Evolutionary conservation across 225 moss, liverwort and hornwort species (phyloP).

Genomic region (Sphagnum contortum): DNA sequence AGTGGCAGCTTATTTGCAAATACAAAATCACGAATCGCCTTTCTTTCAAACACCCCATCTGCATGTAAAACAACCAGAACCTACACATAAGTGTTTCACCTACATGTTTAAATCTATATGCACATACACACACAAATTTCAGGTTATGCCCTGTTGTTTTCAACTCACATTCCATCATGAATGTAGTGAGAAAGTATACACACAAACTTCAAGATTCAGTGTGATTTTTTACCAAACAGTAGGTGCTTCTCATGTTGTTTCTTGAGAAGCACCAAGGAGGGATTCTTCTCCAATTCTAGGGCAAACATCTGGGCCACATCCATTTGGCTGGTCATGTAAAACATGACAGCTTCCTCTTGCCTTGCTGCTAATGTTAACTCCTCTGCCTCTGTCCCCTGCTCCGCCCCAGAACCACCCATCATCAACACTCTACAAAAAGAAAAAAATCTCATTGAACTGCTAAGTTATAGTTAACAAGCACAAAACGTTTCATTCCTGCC

Average conservation of each 20-base stretch:
- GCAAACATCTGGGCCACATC: conserved; percentile 34
- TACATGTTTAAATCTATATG: no score
- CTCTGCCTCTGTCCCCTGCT: conserved; percentile 29
- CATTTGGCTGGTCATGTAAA: conserved; percentile 35
- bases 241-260: conserved; percentile 18
- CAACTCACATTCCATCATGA: no score
- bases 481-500: no score
- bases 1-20: conserved; percentile 30
- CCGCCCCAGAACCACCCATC: conserved; percentile 2
- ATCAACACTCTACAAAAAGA: background rate
- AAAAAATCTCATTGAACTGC: no score
- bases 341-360: conserved; percentile 32
- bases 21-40: conserved; percentile 28
- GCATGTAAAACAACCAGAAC: conserved; percentile 1
- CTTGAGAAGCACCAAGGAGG: conserved; percentile 17
- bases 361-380: conserved; percentile 33
- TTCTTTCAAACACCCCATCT: conserved; percentile 33
- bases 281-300: conserved; percentile 17
- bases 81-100: no score
- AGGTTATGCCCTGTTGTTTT: no score
- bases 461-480: no score
- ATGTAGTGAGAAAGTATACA: no score
- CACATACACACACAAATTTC: no score
- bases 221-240: conserved; percentile 15
- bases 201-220: no score